Base-by-base conservation (phyloP, 371 early-diverging fungal species). In the Mortierella sp. region DNA sequence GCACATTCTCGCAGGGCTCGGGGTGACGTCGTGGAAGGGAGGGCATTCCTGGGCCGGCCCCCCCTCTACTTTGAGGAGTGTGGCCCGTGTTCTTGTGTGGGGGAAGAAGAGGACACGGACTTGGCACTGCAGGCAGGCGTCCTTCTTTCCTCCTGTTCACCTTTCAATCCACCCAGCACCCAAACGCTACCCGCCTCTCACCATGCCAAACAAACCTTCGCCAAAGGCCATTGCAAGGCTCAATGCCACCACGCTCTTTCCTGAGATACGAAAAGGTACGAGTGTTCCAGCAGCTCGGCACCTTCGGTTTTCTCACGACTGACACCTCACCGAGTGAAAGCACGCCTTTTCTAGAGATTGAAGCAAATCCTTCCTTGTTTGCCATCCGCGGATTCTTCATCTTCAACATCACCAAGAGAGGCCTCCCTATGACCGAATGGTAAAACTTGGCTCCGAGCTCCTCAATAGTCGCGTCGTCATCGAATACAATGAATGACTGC, bases 191-290 rank as follows among this genome's bases (percentile, higher is more conserved):
- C 13, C 27, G n/a, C n/a, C n/a, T n/a, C 13, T 26, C 7, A 59
- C 61, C 30, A 67, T 68, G 65, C 52, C 73, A 16, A 64, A 63
- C 49, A 65, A 61, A 27, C 73, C 66, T 6, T 64, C 73, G 13
- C 58, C 67, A 23, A 73, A 73, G 60, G 68, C 73, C 34, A 64
- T 73, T 48, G 73, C 73, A 18, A 63, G 31, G 46, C 73, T 73
- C 60, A 73, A 73, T 52, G 73, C 73, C 28, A 48, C 73, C 34
- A 73, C 73, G 5, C 73, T 73, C 61, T 73, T 73, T 26, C 73
- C 73, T 21, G 73, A 73, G 50, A 73, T 73, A 46, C 63, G 64
- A 57, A 73, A 73, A 56, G 73, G 73, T 67, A 27, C 24, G 49
- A 43, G 10, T 48, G 16, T 16, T 48, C 8, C 16, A 48, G n/a